A percentile compares a stretch with the other conserved stretches of the same genome.
These are phyloP conservation scores for Cystoderma amianthinum DNA, from an alignment of 768 basidiomycete genomes.

Conservation along the genomic window DNA sequence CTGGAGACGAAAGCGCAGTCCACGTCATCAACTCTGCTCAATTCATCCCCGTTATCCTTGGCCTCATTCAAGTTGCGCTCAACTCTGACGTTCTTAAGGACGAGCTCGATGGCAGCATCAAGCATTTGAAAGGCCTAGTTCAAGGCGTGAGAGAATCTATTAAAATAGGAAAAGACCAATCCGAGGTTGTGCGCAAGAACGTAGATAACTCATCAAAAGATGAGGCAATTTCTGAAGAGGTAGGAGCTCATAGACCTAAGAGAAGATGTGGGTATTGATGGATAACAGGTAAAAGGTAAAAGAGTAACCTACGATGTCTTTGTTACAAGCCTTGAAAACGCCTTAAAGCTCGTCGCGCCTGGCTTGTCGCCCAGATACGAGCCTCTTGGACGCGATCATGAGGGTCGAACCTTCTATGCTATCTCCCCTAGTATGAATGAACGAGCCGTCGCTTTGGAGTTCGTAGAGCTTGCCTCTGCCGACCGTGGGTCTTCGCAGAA, in stretches of 20 bases:
- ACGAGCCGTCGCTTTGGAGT: conserved; percentile 41
- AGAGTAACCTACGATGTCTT: conserved; percentile 43
- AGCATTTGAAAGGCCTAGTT: conserved; percentile 46
- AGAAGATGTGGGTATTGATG: too few relatives aligned
- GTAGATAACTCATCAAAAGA: conserved; percentile 17
- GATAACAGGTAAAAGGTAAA: conserved; percentile 32
- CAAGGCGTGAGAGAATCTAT: conserved; percentile 46
- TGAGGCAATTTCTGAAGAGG: conserved; percentile 16
- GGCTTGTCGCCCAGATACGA: conserved; percentile 46
- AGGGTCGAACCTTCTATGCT: conserved; percentile 64
- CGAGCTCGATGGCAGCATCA: conserved; percentile 53
- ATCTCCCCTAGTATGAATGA: conserved; percentile 55
- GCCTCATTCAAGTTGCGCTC: conserved; percentile 48
- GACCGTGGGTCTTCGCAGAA: conserved; percentile 23
- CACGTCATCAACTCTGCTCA: conserved; percentile 43
- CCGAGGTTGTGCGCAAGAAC: conserved; percentile 37
- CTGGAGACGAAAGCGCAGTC: conserved; percentile 28
- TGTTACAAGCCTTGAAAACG: conserved; percentile 45
- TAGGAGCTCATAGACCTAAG: conserved; percentile 13
- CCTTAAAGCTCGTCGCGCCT: conserved; percentile 39
- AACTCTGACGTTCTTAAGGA: conserved; percentile 41
- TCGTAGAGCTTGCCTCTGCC: conserved; percentile 22
- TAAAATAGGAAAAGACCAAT: conserved; percentile 52
- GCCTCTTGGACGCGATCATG: conserved; percentile 61
- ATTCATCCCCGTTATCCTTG: conserved; percentile 57